phyloP scores from a whole-genome alignment of 1,284 basidiomycete species.

The Fomitopsis pinicola region DNA sequence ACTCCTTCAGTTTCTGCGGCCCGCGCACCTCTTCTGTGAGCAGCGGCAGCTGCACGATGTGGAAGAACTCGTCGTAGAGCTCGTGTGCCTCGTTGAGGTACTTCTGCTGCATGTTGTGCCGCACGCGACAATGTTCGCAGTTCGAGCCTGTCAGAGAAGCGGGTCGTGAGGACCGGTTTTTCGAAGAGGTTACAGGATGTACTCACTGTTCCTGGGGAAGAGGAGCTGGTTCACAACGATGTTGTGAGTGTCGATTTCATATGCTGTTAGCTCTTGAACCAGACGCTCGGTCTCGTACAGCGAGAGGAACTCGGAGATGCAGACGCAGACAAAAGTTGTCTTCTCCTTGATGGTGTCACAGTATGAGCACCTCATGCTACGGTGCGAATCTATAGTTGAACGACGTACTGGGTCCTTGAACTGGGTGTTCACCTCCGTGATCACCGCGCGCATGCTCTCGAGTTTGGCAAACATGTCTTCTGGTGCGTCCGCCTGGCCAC shows the following conservation, averaged over 20 bases:
- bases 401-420: constrained; percentile 93
- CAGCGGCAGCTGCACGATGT: constrained; percentile 89
- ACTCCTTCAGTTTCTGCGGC: constrained; percentile 87
- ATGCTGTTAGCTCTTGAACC: constrained; percentile 93
- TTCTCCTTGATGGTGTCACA: constrained; percentile 63
- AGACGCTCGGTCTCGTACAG: constrained; percentile 98
- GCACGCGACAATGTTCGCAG: constrained; percentile 93
- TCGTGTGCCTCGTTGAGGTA: constrained; percentile 93
- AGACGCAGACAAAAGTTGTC: constrained; percentile 97
- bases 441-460: constrained; percentile 94
- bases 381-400: not conserved
- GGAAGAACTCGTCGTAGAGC: constrained; percentile 96
- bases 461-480: constrained; percentile 99
- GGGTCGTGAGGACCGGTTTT: not conserved
- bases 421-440: constrained; percentile 98
- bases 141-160: constrained; percentile 60
- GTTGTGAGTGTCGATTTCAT: constrained; percentile 98
- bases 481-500: constrained; percentile 79
- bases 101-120: constrained; percentile 98
- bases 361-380: constrained; percentile 7
- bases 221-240: constrained; percentile 98
- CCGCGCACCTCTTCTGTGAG: constrained; percentile 97
- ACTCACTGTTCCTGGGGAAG: constrained; percentile 85
- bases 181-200: not conserved
- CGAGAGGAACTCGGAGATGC: constrained; percentile 97